Conservation (phyloP, 306 rosid species). For the Carpinus fangiana region DNA sequence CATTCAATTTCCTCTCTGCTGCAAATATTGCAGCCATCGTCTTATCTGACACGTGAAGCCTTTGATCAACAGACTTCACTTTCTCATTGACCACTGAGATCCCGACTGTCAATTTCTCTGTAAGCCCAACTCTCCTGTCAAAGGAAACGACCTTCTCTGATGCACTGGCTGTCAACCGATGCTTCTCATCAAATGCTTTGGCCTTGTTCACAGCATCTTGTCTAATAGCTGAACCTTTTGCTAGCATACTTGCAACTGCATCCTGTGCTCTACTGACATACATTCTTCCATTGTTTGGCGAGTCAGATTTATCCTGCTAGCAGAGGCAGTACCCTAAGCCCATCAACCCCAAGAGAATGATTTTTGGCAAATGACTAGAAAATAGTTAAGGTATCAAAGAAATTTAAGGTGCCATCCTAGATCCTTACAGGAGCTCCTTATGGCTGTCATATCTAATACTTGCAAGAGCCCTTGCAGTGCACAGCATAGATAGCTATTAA, state of each 20-base stretch:
- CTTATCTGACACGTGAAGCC: constrained; percentile 86
- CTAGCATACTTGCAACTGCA: constrained; percentile 69
- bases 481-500: background rate
- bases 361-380: background rate
- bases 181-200: constrained; percentile 96
- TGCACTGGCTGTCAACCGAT: constrained; percentile 78
- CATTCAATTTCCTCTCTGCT: constrained; percentile 81
- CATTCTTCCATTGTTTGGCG: constrained; percentile 53
- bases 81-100: constrained; percentile 83
- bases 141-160: constrained; percentile 82
- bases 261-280: constrained; percentile 77
- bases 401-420: constrained; percentile 11
- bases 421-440: background rate
- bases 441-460: background rate
- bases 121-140: constrained; percentile 77
- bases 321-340: constrained; percentile 20
- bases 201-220: constrained; percentile 92
- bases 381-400: background rate
- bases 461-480: background rate
- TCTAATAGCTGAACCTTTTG: constrained; percentile 81
- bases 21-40: constrained; percentile 92
- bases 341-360: constrained; percentile 11
- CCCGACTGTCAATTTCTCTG: constrained; percentile 81
- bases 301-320: constrained; percentile 47
- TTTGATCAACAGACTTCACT: constrained; percentile 85